phyloP scores from a whole-genome alignment of 148 eudicot genomes.

The Pharnaceum exiguum region DNA sequence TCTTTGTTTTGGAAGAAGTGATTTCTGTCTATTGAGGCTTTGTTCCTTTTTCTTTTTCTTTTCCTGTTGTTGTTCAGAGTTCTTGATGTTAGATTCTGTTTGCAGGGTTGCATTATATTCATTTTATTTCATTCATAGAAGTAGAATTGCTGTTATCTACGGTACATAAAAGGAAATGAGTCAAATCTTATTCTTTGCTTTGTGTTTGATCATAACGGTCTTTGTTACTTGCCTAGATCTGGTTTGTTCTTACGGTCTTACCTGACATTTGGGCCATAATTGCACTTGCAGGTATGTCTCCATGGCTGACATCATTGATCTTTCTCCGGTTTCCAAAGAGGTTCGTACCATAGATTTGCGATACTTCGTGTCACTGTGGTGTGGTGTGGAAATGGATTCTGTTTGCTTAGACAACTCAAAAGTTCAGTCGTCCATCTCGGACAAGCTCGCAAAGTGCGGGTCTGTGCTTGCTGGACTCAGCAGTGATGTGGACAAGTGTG shows the following conservation, averaged over 20 bases:
- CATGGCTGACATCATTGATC: constrained; percentile 72
- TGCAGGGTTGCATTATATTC: too few relatives aligned
- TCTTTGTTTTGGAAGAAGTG: too few relatives aligned
- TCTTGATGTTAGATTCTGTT: too few relatives aligned
- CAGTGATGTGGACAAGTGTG: constrained; percentile 45
- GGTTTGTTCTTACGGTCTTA: not conserved
- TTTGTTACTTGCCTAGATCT: not conserved
- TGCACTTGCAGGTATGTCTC: constrained; percentile 78
- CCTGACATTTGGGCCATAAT: constrained; percentile 2
- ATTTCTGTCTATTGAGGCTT: too few relatives aligned
- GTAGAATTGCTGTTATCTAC: too few relatives aligned
- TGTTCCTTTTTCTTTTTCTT: too few relatives aligned
- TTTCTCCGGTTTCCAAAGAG: constrained; percentile 41
- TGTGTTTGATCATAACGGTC: not conserved
- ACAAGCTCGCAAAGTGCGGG: constrained; percentile 59
- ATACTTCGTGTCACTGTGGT: constrained; percentile 59
- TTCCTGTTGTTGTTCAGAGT: too few relatives aligned
- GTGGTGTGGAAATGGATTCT: constrained; percentile 44
- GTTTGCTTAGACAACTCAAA: constrained; percentile 42
- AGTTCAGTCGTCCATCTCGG: constrained; percentile 27
- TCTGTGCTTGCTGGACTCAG: constrained; percentile 53
- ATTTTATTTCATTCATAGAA: too few relatives aligned
- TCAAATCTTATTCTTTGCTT: too few relatives aligned
- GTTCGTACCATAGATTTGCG: constrained; percentile 68
- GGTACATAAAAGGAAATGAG: too few relatives aligned